Evolutionary conservation across 2,329 filamentous ascomycete species (phyloP), one percentile per base, ranked within the genome.

Genomic region (Annulohypoxylon truncatum): DNA sequence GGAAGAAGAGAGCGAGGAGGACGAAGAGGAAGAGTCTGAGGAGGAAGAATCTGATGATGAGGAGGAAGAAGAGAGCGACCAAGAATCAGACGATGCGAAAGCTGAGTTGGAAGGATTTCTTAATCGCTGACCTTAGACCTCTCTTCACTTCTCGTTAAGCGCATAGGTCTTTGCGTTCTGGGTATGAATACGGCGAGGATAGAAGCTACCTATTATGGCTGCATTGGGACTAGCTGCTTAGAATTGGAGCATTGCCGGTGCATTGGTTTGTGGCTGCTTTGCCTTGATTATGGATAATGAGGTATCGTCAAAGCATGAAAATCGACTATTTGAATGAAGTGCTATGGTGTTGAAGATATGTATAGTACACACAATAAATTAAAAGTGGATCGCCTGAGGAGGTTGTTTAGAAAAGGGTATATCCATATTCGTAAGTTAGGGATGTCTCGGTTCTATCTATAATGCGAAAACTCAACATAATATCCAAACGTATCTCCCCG

Each of bases 21-120:
- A 82, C 0, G 83, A 85, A 0, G 80, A 81, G 0, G 80, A 81
- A 1, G 82, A 82, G 2, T 80, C 80, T 1, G 80, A 81, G 0
- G 82, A 82, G 0, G 82, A 82, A 0, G 82, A 83, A 2, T 69
- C 65, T 2, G 83, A 83, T 44, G 81, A 83, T 22, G 82, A 80
- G 26, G 81, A 78, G 1, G 83, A 84, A 61, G 78, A 79, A 1
- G 78, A 78, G 26, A 81, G 80, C 67, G 77, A 79, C 60, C 73
- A 84, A 31, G 79, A 74, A 5, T 65, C 79, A 1, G 82, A 84
- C 60, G 78, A 78, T 22, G 81, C 80, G 64, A 77, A 79, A 26
- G 71, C 71, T 9, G 73, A 80, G 68, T 73, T 85, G 42, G 80
- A 76, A 44, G 73, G 73, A 2, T 76, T 76, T 54, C 66, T 85